Evolutionary conservation across 2,329 filamentous ascomycete genomes (phyloP).

Genomic region (Diaporthe destruens): DNA sequence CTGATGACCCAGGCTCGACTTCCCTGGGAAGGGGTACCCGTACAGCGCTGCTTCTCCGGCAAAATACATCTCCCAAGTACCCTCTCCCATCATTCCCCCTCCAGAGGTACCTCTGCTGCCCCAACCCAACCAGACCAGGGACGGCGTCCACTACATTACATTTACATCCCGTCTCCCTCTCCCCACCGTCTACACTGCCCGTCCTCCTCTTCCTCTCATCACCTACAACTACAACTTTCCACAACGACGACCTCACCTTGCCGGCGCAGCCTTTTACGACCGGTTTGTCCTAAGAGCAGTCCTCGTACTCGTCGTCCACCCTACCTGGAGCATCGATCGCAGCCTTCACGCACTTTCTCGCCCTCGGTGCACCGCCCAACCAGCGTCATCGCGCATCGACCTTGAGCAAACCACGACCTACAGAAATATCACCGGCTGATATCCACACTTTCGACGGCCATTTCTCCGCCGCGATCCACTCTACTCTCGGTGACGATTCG

Average conservation of each 20-base stretch:
- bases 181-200: conserved; percentile 39
- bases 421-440: conserved; percentile 12
- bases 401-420: background rate
- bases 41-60: conserved; percentile 32
- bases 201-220: conserved; percentile 37
- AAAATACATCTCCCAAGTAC: conserved; percentile 38
- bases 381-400: conserved; percentile 27
- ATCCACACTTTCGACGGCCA: conserved; percentile 7
- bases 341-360: conserved; percentile 8
- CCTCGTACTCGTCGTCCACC: conserved; percentile 16
- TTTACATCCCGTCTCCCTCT: conserved; percentile 44
- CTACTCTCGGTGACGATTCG: conserved; percentile 37
- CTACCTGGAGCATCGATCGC: background rate
- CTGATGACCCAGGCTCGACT: conserved; percentile 33
- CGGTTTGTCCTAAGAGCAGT: conserved; percentile 15
- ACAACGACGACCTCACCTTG: conserved; percentile 26
- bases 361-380: conserved; percentile 10
- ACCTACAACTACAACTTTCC: conserved; percentile 34
- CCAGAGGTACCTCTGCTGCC: conserved; percentile 33
- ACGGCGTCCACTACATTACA: conserved; percentile 48
- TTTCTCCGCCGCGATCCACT: background rate
- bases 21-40: conserved; percentile 31
- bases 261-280: background rate
- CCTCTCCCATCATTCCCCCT: conserved; percentile 41
- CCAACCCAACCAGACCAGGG: conserved; percentile 38